These are phyloP conservation scores for Cenchrus purpureus DNA, from an alignment of 176 grass and related monocot species.

Conservation along the genomic window DNA sequence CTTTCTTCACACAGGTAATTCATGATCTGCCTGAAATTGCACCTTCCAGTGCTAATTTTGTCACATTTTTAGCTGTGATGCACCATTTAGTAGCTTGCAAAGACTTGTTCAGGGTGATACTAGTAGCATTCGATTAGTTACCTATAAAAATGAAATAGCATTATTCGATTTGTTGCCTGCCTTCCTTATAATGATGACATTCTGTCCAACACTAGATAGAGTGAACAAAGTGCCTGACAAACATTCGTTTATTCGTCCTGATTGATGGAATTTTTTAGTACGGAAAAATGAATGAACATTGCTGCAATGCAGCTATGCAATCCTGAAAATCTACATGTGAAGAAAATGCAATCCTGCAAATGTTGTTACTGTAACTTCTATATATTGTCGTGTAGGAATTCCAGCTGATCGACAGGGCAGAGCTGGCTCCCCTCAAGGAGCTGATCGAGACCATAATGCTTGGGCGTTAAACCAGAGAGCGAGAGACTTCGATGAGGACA, in stretches of 20 bases:
- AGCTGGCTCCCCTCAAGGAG: slow-evolving; percentile 79
- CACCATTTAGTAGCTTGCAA: slow-evolving; percentile 30
- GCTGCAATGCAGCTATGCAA: background rate
- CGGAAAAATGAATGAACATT: background rate
- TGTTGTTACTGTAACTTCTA: background rate
- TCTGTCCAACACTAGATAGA: background rate
- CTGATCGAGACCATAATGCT: slow-evolving; percentile 65
- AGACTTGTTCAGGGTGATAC: background rate
- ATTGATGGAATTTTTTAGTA: background rate
- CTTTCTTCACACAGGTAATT: slow-evolving; percentile 74
- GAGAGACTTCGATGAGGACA: background rate
- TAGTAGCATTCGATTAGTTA: background rate
- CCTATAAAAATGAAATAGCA: background rate
- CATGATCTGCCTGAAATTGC: background rate
- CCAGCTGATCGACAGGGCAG: slow-evolving; percentile 65
- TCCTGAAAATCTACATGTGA: background rate
- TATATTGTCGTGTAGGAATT: slow-evolving; percentile 69
- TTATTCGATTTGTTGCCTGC: background rate
- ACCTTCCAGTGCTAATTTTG: background rate
- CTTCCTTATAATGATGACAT: background rate
- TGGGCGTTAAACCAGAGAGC: slow-evolving; percentile 22
- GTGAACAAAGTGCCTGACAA: background rate
- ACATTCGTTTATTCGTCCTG: background rate
- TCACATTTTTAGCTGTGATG: slow-evolving; percentile 17
- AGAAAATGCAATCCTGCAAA: no score